Evolutionary conservation across 257 asterid genomes (phyloP).

Genomic region (Petrea volubilis): DNA sequence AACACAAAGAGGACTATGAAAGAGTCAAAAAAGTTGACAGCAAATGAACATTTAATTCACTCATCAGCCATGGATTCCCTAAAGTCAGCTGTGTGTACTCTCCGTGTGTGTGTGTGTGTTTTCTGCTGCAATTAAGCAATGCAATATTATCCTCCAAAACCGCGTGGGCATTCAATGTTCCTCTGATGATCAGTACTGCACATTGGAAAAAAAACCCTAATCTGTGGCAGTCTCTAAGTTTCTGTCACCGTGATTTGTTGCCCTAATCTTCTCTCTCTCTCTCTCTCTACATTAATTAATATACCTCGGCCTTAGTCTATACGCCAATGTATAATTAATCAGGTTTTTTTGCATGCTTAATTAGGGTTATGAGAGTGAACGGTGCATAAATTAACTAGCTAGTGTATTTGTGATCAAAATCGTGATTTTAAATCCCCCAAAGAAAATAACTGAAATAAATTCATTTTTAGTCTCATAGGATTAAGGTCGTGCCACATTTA

Average conservation of each 20-base stretch:
- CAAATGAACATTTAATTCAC: slow-evolving; percentile 45
- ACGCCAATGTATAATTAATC: background rate
- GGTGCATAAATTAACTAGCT: too few relatives aligned
- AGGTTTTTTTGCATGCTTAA: background rate
- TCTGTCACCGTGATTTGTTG: background rate
- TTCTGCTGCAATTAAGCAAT: slow-evolving; percentile 32
- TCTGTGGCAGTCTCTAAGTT: slow-evolving; percentile 1
- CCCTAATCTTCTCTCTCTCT: background rate
- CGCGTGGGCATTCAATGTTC: slow-evolving; percentile 72
- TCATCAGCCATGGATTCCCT: slow-evolving; percentile 26
- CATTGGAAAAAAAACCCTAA: slow-evolving; percentile 22
- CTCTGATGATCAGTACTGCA: background rate
- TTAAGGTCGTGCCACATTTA: too few relatives aligned
- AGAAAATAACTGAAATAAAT: too few relatives aligned
- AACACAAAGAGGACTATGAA: background rate
- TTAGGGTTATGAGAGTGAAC: too few relatives aligned
- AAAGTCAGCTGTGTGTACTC: slow-evolving; percentile 64
- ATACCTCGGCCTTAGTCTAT: background rate
- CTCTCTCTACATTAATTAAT: background rate
- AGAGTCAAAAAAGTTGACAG: slow-evolving; percentile 79
- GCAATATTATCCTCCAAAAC: slow-evolving; percentile 39
- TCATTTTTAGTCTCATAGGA: too few relatives aligned
- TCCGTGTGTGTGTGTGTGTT: slow-evolving; percentile 11
- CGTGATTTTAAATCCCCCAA: too few relatives aligned
- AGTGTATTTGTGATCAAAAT: too few relatives aligned